Base-by-base conservation (phyloP, 345 rosid genomes). In the Alliaria petiolata region DNA sequence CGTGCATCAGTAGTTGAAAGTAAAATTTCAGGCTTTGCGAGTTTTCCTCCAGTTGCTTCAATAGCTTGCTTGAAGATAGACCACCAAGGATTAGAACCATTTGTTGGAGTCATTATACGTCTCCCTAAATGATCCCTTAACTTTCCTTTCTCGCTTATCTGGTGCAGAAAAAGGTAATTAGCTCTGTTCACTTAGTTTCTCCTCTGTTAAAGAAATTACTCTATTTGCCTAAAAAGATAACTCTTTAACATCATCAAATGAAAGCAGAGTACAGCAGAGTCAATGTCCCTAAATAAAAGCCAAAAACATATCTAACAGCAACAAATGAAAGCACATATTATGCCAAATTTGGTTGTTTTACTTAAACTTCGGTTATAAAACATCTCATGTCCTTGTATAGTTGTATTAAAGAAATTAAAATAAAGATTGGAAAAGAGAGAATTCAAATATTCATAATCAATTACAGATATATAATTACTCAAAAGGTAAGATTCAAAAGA, bases 71-170 rank as follows among this genome's bases (percentile, higher is more conserved):
- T 87, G 81, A 93, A 93, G 62, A 84, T 80, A 66, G 79, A 43
- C 96, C 98, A 93, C 98, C 96, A 91, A 3, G 92, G 97, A 81
- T 91, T 93, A 7, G 95, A 84, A 72, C 79, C 85, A 76, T 93
- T 78, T 12, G 89, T 81, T 51, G 75, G 66, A 17, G 98, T 93
- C 84, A 86, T 61, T 36, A 91, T 40, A 0, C 90, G 93, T 35
- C 77, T 76, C 43, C 95, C 99, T 62, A 52, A 67, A 47, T 42
- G 22, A 70, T 93, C 91, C 69, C 87, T 85, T 39, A 85, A 19
- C 1, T 82, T 89, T 30, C 96, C 97, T 66, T 75, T 77, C 83
- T 81, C 80, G 33, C 55, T 67, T 65, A 91, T 53, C 95, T 90
- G 81, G 44, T 75, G 28, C 75, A 16, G 39, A 35, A 70, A 38